Evolutionary conservation across 2,329 filamentous ascomycete genomes (phyloP).

Genomic region (Monosporascus cannonballus): DNA sequence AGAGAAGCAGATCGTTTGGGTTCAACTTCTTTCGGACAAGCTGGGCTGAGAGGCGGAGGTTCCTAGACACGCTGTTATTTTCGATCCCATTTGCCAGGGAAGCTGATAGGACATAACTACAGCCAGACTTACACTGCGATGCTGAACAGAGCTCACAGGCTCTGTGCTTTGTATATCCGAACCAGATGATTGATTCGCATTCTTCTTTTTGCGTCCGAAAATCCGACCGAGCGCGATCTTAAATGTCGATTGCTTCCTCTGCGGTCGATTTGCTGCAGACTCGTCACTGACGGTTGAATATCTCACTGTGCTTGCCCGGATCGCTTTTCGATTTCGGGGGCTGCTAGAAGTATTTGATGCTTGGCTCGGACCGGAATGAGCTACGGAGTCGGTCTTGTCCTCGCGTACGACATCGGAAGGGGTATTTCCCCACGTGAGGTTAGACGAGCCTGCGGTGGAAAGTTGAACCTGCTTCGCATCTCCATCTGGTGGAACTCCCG

Average conservation of each 20-base stretch:
- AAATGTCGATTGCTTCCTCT: conserved; percentile 53
- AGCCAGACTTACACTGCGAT: conserved; percentile 42
- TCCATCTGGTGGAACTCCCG: conserved; percentile 30
- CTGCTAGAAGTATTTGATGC: conserved; percentile 20
- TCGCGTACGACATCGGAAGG: conserved; percentile 13
- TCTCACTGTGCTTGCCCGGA: conserved; percentile 35
- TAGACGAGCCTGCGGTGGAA: conserved; percentile 13
- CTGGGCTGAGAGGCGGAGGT: conserved; percentile 29
- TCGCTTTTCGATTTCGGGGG: conserved; percentile 28
- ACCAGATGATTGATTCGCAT: conserved; percentile 24
- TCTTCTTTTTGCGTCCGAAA: conserved; percentile 53
- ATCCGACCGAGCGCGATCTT: conserved; percentile 50
- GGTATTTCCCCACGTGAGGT: conserved; percentile 12
- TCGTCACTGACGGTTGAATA: conserved; percentile 43
- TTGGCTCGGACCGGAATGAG: conserved; percentile 19
- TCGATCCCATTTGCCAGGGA: background rate
- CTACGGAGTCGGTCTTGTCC: conserved; percentile 15
- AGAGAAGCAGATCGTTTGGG: conserved; percentile 52
- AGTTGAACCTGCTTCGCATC: conserved; percentile 13
- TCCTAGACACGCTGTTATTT: conserved; percentile 24
- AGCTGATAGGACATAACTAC: conserved; percentile 1
- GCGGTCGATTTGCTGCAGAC: conserved; percentile 33
- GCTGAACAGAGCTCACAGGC: conserved; percentile 28
- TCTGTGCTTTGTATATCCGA: conserved; percentile 21
- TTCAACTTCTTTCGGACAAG: conserved; percentile 27